Conservation (phyloP, 2,329 filamentous ascomycete genomes). For the Emydomyces testavorans region DNA sequence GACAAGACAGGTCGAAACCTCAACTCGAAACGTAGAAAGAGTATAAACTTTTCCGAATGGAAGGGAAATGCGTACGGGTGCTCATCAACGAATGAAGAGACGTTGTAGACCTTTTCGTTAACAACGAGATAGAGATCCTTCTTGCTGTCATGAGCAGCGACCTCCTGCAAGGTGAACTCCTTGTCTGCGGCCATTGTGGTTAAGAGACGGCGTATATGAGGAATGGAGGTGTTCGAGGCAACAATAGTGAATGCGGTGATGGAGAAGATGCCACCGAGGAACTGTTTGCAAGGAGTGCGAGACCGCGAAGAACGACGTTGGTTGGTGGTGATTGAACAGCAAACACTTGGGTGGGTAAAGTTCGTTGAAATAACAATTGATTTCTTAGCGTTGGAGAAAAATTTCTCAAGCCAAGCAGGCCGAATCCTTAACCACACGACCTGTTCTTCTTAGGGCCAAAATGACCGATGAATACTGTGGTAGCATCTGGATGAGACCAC, state of each 20-base stretch:
- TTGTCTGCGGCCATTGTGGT: constrained; percentile 44
- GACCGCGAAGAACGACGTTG: not conserved
- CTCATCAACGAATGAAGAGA: constrained; percentile 84
- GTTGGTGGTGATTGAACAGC: constrained; percentile 10
- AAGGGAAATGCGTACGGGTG: constrained; percentile 57
- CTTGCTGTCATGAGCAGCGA: constrained; percentile 79
- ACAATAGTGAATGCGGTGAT: not conserved
- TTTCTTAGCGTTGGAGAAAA: constrained; percentile 5
- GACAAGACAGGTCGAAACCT: too few relatives aligned
- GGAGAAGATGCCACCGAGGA: not conserved
- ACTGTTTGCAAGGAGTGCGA: not conserved
- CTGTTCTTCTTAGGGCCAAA: not conserved
- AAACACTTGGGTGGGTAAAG: constrained; percentile 4
- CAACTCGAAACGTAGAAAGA: too few relatives aligned
- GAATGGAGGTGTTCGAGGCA: not conserved
- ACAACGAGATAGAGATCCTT: constrained; percentile 84
- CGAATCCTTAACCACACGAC: not conserved
- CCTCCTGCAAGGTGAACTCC: constrained; percentile 64
- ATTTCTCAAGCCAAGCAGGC: constrained; percentile 4
- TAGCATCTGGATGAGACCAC: too few relatives aligned
- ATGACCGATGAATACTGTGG: too few relatives aligned
- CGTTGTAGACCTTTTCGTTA: constrained; percentile 94
- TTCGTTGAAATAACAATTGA: constrained; percentile 1
- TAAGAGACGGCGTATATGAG: not conserved
- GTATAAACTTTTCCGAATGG: not conserved